These are phyloP conservation scores for Boletus reticulatus DNA, from an alignment of 768 basidiomycete genomes.

Conservation along the genomic window DNA sequence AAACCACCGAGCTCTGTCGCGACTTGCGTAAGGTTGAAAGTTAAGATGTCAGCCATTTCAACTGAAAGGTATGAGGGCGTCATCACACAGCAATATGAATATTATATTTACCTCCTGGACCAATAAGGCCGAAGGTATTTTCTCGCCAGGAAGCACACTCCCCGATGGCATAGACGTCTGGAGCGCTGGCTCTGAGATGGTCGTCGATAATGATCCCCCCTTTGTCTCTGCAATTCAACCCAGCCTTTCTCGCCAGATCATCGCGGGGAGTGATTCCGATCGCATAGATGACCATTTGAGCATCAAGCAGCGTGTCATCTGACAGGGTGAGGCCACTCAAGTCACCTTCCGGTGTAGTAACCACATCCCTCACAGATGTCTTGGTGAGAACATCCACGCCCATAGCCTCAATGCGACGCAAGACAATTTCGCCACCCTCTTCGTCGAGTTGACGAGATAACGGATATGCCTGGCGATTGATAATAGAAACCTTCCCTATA, in stretches of 20 bases:
- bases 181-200: slow-evolving; percentile 51
- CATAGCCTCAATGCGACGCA: slow-evolving; percentile 56
- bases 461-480: slow-evolving; percentile 51
- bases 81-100: too few species aligned
- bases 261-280: slow-evolving; percentile 73
- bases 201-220: slow-evolving; percentile 63
- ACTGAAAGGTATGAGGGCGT: slow-evolving; percentile 24
- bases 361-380: slow-evolving; percentile 36
- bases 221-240: slow-evolving; percentile 46
- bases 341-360: slow-evolving; percentile 35
- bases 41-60: slow-evolving; percentile 73
- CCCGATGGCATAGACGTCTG: slow-evolving; percentile 69
- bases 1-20: slow-evolving; percentile 40
- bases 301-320: slow-evolving; percentile 44
- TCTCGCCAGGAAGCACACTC: slow-evolving; percentile 72
- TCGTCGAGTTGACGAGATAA: slow-evolving; percentile 58
- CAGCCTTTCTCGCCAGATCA: slow-evolving; percentile 54
- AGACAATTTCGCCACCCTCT: slow-evolving; percentile 58
- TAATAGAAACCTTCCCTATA: slow-evolving; percentile 47
- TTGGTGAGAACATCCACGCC: slow-evolving; percentile 55
- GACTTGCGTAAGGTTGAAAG: slow-evolving; percentile 67
- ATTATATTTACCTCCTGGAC: slow-evolving; percentile 49
- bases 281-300: slow-evolving; percentile 61
- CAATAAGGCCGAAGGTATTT: slow-evolving; percentile 72
- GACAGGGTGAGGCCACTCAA: slow-evolving; percentile 51